Percentiles rank a stretch among this genome's conserved stretches.
Evolutionary conservation across 352 stramenopile species (phyloP).

Genomic region (Phytophthora brassicae): DNA sequence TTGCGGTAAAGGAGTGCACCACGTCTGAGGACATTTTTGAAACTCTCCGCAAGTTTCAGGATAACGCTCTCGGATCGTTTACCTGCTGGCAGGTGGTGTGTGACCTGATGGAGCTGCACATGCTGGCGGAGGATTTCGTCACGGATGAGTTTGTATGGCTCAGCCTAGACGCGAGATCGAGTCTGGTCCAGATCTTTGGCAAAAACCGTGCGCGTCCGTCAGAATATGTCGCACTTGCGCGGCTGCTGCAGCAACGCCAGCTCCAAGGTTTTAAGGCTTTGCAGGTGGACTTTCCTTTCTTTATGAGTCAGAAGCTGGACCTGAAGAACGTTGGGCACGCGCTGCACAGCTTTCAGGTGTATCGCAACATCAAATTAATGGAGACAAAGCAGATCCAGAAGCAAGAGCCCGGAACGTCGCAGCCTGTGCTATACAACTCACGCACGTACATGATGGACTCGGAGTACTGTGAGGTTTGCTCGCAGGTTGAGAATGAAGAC

Average conservation of each 20-base stretch:
- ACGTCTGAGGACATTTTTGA: constrained; percentile 63
- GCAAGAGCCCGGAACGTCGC: constrained; percentile 56
- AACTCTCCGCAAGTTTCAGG: constrained; percentile 60
- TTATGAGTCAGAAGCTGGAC: constrained; percentile 77
- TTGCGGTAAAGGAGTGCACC: constrained; percentile 51
- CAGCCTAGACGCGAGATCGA: constrained; percentile 74
- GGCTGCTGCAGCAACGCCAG: constrained; percentile 75
- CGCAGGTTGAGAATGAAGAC: constrained; percentile 58
- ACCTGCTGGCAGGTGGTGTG: constrained; percentile 86
- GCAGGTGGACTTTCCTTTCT: constrained; percentile 78
- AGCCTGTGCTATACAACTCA: constrained; percentile 61
- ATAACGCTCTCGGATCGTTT: constrained; percentile 81
- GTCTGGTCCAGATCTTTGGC: constrained; percentile 82
- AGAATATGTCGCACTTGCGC: constrained; percentile 67
- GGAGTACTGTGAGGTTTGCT: constrained; percentile 72
- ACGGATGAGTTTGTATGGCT: constrained; percentile 83
- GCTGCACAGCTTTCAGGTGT: constrained; percentile 79
- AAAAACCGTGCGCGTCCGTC: constrained; percentile 69
- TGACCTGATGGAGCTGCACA: constrained; percentile 76
- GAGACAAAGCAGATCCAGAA: constrained; percentile 73
- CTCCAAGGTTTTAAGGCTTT: constrained; percentile 81
- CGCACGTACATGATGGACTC: constrained; percentile 77
- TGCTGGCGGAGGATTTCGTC: constrained; percentile 55
- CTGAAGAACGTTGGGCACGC: constrained; percentile 85
- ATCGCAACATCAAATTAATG: constrained; percentile 84